Evolutionary conservation across 495 filamentous ascomycete genomes (phyloP).

Genomic region (Penicillium chermesinum): DNA sequence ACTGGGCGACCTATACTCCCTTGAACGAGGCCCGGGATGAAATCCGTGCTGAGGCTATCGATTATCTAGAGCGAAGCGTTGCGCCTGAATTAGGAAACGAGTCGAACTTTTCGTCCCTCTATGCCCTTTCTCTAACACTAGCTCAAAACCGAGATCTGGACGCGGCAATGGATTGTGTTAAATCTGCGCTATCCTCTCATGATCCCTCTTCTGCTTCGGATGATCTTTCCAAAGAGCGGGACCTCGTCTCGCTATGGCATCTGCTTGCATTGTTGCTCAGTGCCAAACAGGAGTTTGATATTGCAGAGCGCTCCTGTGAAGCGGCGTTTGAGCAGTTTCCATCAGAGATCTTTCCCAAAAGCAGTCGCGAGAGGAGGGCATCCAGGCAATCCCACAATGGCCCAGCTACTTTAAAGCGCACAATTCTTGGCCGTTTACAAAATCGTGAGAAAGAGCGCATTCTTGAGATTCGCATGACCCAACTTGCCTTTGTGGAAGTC

Average conservation of each 20-base stretch:
- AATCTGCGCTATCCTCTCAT: slow-evolving; percentile 49
- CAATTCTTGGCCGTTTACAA: slow-evolving; percentile 67
- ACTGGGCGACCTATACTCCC: slow-evolving; percentile 77
- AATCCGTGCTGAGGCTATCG: slow-evolving; percentile 67
- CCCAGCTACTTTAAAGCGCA: slow-evolving; percentile 25
- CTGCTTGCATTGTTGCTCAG: slow-evolving; percentile 79
- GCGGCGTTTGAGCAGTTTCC: slow-evolving; percentile 84
- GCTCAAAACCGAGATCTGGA: slow-evolving; percentile 76
- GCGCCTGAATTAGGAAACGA: slow-evolving; percentile 55
- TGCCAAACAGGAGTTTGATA: slow-evolving; percentile 76
- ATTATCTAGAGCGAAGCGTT: slow-evolving; percentile 66
- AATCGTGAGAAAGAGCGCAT: slow-evolving; percentile 74
- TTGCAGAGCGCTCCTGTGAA: slow-evolving; percentile 75
- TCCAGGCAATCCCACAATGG: slow-evolving; percentile 25
- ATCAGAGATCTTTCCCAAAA: slow-evolving; percentile 51
- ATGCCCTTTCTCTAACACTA: slow-evolving; percentile 70
- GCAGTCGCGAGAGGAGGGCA: slow-evolving; percentile 32
- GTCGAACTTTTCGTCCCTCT: slow-evolving; percentile 65
- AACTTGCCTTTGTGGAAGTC: slow-evolving; percentile 77
- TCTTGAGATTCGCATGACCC: slow-evolving; percentile 89
- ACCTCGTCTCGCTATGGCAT: slow-evolving; percentile 62
- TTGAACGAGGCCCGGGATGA: slow-evolving; percentile 62
- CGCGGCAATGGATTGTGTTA: slow-evolving; percentile 71
- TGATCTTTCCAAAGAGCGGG: slow-evolving; percentile 34
- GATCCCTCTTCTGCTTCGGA: slow-evolving; percentile 20